Base-by-base conservation (phyloP, 106 monocot genomes). In the Cymbidium sinense region DNA sequence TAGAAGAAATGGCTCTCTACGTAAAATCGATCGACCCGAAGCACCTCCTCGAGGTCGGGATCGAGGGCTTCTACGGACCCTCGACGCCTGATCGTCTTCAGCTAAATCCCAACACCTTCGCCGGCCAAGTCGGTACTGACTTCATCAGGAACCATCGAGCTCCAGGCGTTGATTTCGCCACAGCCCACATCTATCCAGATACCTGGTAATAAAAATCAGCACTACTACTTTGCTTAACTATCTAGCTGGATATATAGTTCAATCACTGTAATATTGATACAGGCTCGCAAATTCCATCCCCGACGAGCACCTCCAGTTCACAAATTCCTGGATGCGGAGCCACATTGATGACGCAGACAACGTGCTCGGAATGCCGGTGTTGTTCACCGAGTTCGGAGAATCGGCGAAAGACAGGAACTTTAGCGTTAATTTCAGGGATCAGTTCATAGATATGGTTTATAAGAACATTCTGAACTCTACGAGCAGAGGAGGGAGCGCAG, bases 351-450 rank as follows among this genome's bases (percentile, higher is more conserved):
- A 93, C 28, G 84, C 96, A 0, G 85, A 83, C 50, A 51, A 74
- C 10, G 41, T 64, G 70, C 91, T 96, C 3, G 44, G 71, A 11
- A 91, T 85, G 93, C 93, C 96, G 8, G 75, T 96, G 2, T 51
- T 96, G 5, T 91, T 96, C 50, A 70, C 83, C 2, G 96, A 96
- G 77, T 96, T 91, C 29, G 96, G 96, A 8, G 37, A 83, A 4
- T 89, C 87, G 5, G 35, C 78, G 31, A 89, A 86, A 80, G 85
- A 87, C n/a, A 70, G 17, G 5, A 79, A 76, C 30, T 87, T 78
- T 58, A 91, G 81, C 76, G 6, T 27, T 18, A 82, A 79, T 18
- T 86, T 86, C 76, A 76, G 93, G 43, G 87, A 93, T 74, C 9
- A 21, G 15, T 86, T 93, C 91, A 84, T 96, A 73, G 55, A 30